Evolutionary conservation across 2,329 filamentous ascomycete genomes (phyloP).

Genomic region (Sporothrix euskadiensis): DNA sequence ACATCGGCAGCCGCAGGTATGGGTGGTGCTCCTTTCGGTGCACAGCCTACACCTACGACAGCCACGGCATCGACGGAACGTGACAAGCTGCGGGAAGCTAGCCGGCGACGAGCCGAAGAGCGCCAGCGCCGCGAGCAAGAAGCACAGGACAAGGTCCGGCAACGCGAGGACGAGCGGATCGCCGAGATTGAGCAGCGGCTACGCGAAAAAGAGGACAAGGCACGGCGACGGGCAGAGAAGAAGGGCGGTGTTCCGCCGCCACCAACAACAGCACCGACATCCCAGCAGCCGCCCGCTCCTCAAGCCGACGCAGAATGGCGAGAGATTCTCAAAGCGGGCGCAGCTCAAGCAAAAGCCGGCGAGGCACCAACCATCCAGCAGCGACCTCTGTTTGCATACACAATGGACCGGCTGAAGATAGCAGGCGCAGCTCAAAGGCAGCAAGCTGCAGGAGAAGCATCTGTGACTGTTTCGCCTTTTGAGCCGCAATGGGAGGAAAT

Average conservation of each 20-base stretch:
- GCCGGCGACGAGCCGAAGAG: conserved; percentile 44
- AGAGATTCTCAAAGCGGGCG: conserved; percentile 26
- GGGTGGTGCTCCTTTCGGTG: conserved; percentile 38
- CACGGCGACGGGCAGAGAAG: conserved; percentile 45
- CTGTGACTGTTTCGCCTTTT: conserved; percentile 27
- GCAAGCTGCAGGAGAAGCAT: conserved; percentile 23
- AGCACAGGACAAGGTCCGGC: conserved; percentile 45
- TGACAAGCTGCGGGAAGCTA: conserved; percentile 41
- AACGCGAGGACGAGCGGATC: conserved; percentile 45
- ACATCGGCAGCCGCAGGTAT: conserved; percentile 40
- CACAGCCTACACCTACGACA: neutral
- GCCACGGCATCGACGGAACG: conserved; percentile 34
- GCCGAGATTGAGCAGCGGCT: conserved; percentile 49
- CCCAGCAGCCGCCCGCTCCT: neutral
- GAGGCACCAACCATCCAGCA: conserved; percentile 24
- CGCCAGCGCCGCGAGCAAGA: conserved; percentile 46
- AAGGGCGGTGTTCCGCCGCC: conserved; percentile 36
- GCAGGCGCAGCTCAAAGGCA: conserved; percentile 30
- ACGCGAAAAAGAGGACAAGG: conserved; percentile 45
- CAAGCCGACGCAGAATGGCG: conserved; percentile 28
- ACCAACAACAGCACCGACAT: neutral
- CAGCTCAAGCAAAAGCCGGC: neutral
- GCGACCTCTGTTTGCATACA: conserved; percentile 31
- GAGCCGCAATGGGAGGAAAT: conserved; percentile 33
- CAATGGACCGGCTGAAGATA: conserved; percentile 30